These are phyloP conservation scores for Flaveria trinervia DNA, from an alignment of 129 eudicot genomes.

Conservation along the genomic window DNA sequence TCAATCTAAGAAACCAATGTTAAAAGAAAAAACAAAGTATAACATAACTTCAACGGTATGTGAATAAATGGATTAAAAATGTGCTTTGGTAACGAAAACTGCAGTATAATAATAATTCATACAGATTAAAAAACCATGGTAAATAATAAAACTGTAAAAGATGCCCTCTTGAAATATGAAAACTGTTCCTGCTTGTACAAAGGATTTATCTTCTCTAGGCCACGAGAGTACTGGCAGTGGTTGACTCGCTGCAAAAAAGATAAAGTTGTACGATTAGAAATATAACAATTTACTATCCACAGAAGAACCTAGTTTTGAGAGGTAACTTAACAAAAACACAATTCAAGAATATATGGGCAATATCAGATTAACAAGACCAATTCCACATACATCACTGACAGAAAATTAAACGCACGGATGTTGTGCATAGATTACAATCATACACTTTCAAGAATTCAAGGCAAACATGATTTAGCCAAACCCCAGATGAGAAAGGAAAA, in stretches of 20 bases:
- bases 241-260: conserved; percentile 43
- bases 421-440: background rate
- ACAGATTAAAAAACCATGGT: conserved; percentile 1
- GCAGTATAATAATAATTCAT: conserved; percentile 11
- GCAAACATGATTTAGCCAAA: background rate
- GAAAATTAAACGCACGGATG: background rate
- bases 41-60: too few species aligned
- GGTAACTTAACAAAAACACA: background rate
- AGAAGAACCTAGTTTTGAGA: background rate
- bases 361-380: background rate
- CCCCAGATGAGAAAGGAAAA: background rate
- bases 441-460: background rate
- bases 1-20: background rate
- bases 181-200: conserved; percentile 25
- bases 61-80: conserved; percentile 6
- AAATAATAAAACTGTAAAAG: conserved; percentile 2
- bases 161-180: conserved; percentile 10
- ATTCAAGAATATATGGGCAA: background rate
- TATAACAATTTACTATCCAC: background rate
- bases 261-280: background rate
- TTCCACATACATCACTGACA: background rate
- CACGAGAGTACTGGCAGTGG: conserved; percentile 60
- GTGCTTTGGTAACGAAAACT: background rate
- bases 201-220: conserved; percentile 35
- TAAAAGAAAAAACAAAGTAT: background rate